Base-by-base conservation (phyloP, 345 rosid species). In the Gossypium turneri region DNA sequence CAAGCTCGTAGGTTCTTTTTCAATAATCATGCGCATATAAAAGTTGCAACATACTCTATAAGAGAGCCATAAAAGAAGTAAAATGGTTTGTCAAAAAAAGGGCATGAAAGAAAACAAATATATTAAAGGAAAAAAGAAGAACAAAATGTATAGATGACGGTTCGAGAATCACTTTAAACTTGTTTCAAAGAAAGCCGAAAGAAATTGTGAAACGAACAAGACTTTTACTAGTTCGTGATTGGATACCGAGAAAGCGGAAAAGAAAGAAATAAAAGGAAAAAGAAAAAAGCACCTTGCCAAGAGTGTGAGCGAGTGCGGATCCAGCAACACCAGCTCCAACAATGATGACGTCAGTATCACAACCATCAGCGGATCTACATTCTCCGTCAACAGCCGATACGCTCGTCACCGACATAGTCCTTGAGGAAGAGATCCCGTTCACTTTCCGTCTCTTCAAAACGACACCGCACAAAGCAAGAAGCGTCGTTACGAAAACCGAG, bases 291-390 rank as follows among this genome's bases (percentile, higher is more conserved):
- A 88, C 92, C 90, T 86, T 86, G 74, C 90, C 92, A 55, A 88
- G 88, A 47, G 90, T 88, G 70, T 86, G 82, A 51, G 92, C 92
- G 34, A 88, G 89, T 56, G 95, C 64, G n/a, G 64, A 29, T 6
- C 64, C 64, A 27, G 64, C 64, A 60, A 60, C 64, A 17, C 64
- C 64, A 60, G 64, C 64, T 25, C 95, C 95, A 29, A 90, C 95
- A 52, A 90, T 75, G 78, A 90, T 80, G 55, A 90, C 83, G 17
- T 90, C 95, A 41, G 78, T 73, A n/a, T 72, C 83, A 2, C 38
- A 13, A 9, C 55, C 82, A 7, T 77, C 59, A 34, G 75, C 65
- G 74, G 88, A 86, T 81, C 81, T 74, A 45, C 81, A 81, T 60
- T 80, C 80, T 53, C 83, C 80, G 63, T 83, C 66, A 22, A 77